Evolutionary conservation across 2,329 filamentous ascomycete genomes (phyloP).

Genomic region (Alternaria hordeiaustralica): DNA sequence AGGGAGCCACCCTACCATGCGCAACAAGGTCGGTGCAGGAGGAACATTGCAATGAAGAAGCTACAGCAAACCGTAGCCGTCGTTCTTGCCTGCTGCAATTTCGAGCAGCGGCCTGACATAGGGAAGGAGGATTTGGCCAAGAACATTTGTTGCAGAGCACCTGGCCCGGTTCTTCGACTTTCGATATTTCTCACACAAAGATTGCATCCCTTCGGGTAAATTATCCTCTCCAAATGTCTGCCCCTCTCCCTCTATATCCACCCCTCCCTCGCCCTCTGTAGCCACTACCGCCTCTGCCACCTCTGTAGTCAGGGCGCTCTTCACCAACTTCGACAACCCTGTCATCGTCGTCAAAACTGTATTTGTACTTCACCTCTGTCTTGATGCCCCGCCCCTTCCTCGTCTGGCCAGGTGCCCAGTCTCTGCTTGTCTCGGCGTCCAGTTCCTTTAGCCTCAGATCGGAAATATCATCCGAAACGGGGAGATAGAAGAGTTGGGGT

Average conservation of each 20-base stretch:
- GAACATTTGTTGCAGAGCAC: not conserved
- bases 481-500: constrained; percentile 69
- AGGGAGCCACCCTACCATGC: not conserved
- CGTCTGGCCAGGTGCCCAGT: constrained; percentile 48
- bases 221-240: constrained; percentile 7
- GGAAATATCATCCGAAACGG: constrained; percentile 70
- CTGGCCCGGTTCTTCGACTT: not conserved
- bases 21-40: not conserved
- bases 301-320: constrained; percentile 33
- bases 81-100: not conserved
- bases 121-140: not conserved
- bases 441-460: constrained; percentile 69
- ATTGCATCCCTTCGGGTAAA: not conserved
- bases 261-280: constrained; percentile 4
- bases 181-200: not conserved
- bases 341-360: constrained; percentile 54
- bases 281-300: constrained; percentile 11
- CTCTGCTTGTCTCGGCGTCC: constrained; percentile 52
- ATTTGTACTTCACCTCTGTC: constrained; percentile 45
- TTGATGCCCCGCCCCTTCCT: constrained; percentile 40
- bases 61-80: not conserved
- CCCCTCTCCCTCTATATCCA: constrained; percentile 4
- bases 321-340: constrained; percentile 51
- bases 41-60: not conserved
- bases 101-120: not conserved